Conservation (phyloP, 2,329 filamentous ascomycete genomes). For the Aspergillus ochraceus region DNA sequence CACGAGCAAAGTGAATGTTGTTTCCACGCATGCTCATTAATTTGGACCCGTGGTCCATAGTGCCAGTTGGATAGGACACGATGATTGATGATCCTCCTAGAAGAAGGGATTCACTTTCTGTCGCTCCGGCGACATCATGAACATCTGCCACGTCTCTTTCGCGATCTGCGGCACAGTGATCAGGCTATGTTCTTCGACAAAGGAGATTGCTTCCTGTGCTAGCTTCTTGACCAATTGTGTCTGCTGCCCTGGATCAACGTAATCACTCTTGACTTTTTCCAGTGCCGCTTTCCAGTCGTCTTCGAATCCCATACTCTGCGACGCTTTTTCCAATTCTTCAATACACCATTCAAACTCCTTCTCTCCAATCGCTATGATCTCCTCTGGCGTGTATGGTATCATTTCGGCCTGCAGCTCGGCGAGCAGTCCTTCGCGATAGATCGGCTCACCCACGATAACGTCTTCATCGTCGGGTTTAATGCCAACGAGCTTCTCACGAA, state of each 20-base stretch:
- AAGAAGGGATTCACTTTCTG: conserved; percentile 63
- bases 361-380: not conserved
- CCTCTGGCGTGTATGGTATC: not conserved
- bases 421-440: not conserved
- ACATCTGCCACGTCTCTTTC: conserved; percentile 56
- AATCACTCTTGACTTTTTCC: conserved; percentile 57
- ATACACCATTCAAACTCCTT: conserved; percentile 50
- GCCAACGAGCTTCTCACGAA: not conserved
- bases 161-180: conserved; percentile 57
- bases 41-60: conserved; percentile 49
- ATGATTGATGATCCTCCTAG: conserved; percentile 56
- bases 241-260: conserved; percentile 56
- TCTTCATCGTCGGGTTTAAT: not conserved
- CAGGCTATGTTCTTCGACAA: conserved; percentile 55
- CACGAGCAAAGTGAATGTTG: conserved; percentile 57
- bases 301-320: conserved; percentile 49
- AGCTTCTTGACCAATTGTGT: conserved; percentile 54
- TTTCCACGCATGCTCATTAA: conserved; percentile 62
- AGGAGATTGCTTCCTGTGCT: conserved; percentile 52
- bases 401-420: not conserved
- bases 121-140: conserved; percentile 55
- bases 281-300: conserved; percentile 55
- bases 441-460: not conserved
- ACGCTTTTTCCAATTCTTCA: conserved; percentile 54
- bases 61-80: conserved; percentile 54